Evolutionary conservation across 108 stramenopile genomes (phyloP), one percentile per base, ranked within the genome.

Genomic region (Hondaea fermentalgiana): DNA sequence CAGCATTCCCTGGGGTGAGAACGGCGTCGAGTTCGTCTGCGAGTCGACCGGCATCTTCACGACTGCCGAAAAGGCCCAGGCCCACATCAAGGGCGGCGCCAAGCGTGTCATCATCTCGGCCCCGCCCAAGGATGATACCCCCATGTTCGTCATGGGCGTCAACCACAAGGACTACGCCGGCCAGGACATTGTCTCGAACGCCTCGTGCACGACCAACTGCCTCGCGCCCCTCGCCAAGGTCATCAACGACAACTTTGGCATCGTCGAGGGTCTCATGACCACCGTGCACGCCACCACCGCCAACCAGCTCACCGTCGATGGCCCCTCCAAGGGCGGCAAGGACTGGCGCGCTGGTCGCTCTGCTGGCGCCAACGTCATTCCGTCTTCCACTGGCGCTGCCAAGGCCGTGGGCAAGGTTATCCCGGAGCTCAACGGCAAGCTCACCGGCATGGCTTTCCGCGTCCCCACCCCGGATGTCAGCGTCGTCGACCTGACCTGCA

Each of bases 391-490:
- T 57, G 99, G 99, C 58, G 99, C 99, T 72, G 99, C 99, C 94
- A 98, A 98, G 96, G 99, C 99, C 90, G 98, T 99, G 90, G 98
- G 98, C 96, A 98, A 98, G 97, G 99, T 99, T 91, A 99, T 99
- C 93, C 99, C 99, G 89, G 92, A 91, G 72, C 96, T 99, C 60
- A 88, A 95, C 90, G 99, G 99, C 93, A 98, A 98, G 96, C 96
- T 99, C 92, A 99, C 99, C 92, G 99, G 98, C 91, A 99, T 99
- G 98, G 96, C 98, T 60, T 98, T 99, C 97, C 98, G 98, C 93
- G 98, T 99, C 59, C 98, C 98, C 90, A 98, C 98, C 96, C 96
- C 97, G 88, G 96, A 99, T 92, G 98, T 99, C 44, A 98, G 97
- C 59, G 98, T 99, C 87, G 98, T 99, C 42, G 98, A 99, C 94